phyloP scores from a whole-genome alignment of 164 flowering plant species.

The Tetracentron sinense region DNA sequence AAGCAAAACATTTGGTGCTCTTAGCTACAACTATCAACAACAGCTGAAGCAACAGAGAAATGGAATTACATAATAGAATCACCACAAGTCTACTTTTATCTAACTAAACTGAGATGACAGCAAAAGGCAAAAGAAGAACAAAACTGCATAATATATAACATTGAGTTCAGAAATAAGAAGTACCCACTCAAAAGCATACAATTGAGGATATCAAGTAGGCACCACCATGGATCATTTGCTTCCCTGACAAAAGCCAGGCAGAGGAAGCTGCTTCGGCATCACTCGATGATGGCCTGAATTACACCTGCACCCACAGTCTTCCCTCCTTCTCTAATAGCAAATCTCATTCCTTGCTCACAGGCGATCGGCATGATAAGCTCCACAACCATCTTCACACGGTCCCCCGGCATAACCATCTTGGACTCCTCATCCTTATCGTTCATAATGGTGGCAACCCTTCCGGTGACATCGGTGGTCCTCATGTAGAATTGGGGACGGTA shows the following conservation, averaged over 20 bases:
- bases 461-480: constrained; percentile 42
- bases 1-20: not conserved
- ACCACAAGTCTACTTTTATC: constrained; percentile 11
- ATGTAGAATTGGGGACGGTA: constrained; percentile 35
- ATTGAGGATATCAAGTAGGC: constrained; percentile 9
- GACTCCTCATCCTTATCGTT: constrained; percentile 41
- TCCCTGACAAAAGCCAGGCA: not conserved
- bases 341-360: constrained; percentile 40
- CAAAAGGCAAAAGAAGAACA: constrained; percentile 1
- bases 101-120: constrained; percentile 7
- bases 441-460: constrained; percentile 31
- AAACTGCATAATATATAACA: constrained; percentile 16
- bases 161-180: constrained; percentile 11
- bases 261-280: not conserved
- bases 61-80: constrained; percentile 7
- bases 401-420: constrained; percentile 42
- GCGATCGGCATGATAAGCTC: constrained; percentile 37
- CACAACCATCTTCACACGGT: constrained; percentile 36
- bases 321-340: constrained; percentile 42
- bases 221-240: constrained; percentile 5
- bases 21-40: constrained; percentile 2
- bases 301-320: constrained; percentile 43
- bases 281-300: constrained; percentile 32
- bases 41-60: constrained; percentile 2
- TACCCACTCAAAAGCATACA: no score